Evolutionary conservation across 2,329 filamentous ascomycete species (phyloP).

Genomic region (Diplodia mutila): DNA sequence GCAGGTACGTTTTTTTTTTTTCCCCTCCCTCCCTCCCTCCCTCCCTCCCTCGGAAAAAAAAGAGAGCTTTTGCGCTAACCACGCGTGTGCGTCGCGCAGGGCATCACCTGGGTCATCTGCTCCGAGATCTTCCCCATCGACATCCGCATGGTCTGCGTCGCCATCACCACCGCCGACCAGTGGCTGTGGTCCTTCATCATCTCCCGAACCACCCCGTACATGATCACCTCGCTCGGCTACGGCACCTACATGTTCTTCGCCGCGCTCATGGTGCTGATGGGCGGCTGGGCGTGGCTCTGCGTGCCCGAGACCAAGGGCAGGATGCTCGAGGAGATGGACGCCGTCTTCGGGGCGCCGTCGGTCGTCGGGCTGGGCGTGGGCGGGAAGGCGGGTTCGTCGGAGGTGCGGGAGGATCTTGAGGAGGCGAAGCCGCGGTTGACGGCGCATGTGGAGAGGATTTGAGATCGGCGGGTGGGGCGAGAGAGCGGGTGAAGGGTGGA

Average conservation of each 20-base stretch:
- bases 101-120: conserved; percentile 66
- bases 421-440: neutral
- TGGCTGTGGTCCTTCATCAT: conserved; percentile 59
- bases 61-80: too few species aligned
- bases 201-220: conserved; percentile 54
- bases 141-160: conserved; percentile 55
- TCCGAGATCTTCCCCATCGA: conserved; percentile 62
- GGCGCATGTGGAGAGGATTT: conserved; percentile 6
- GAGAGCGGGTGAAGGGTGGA: too few species aligned
- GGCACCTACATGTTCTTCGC: conserved; percentile 58
- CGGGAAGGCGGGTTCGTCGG: neutral
- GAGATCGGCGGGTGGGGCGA: too few species aligned
- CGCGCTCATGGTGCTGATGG: conserved; percentile 54
- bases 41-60: too few species aligned
- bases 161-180: conserved; percentile 54
- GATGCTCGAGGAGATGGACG: conserved; percentile 62
- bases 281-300: conserved; percentile 61
- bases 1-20: conserved; percentile 46
- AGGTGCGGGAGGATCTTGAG: neutral
- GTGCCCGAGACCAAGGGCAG: conserved; percentile 60
- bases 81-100: too few species aligned
- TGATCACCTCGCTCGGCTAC: conserved; percentile 54
- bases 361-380: neutral
- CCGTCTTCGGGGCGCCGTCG: conserved; percentile 61
- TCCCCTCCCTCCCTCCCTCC: conserved; percentile 25